Percentiles rank a stretch among this genome's conserved stretches.
Conservation (phyloP, 2,329 filamentous ascomycete genomes). For the Penicillium sp. region DNA sequence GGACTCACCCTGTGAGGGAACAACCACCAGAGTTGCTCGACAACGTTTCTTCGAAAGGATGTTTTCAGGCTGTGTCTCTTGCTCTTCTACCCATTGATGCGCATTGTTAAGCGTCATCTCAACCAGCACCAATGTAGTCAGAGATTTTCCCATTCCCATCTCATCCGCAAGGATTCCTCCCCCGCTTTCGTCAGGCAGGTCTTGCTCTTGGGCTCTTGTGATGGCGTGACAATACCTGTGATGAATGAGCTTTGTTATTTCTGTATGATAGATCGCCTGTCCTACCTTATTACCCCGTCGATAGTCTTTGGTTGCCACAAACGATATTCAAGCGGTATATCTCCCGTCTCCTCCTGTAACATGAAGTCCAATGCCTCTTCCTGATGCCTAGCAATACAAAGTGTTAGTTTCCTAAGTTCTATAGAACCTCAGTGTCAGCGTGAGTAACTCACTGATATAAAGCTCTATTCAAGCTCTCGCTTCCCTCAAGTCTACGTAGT, state of each 20-base stretch:
- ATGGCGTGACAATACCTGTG: conserved; percentile 37
- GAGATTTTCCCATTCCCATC: conserved; percentile 59
- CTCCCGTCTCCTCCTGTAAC: conserved; percentile 20
- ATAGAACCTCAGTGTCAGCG: neutral
- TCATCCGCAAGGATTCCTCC: conserved; percentile 57
- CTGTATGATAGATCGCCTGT: neutral
- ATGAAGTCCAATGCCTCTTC: conserved; percentile 9
- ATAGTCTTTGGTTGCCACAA: conserved; percentile 23
- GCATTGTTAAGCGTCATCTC: conserved; percentile 39
- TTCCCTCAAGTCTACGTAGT: conserved; percentile 3
- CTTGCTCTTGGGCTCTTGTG: conserved; percentile 30
- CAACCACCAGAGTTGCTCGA: conserved; percentile 44
- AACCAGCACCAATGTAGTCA: conserved; percentile 51
- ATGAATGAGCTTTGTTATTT: neutral
- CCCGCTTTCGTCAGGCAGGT: conserved; percentile 22
- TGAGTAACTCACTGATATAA: conserved; percentile 1
- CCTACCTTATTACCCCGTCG: conserved; percentile 22
- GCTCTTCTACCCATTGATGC: conserved; percentile 30
- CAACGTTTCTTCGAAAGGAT: conserved; percentile 16
- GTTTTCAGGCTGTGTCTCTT: neutral
- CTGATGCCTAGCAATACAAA: neutral
- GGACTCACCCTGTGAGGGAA: conserved; percentile 41
- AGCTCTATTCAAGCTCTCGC: conserved; percentile 3
- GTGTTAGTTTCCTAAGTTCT: neutral
- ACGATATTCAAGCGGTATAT: conserved; percentile 23